A percentile compares a stretch with the other conserved stretches of the same genome.
Evolutionary conservation across 2,329 filamentous ascomycete genomes (phyloP).

Genomic region (Oidium heveae): DNA sequence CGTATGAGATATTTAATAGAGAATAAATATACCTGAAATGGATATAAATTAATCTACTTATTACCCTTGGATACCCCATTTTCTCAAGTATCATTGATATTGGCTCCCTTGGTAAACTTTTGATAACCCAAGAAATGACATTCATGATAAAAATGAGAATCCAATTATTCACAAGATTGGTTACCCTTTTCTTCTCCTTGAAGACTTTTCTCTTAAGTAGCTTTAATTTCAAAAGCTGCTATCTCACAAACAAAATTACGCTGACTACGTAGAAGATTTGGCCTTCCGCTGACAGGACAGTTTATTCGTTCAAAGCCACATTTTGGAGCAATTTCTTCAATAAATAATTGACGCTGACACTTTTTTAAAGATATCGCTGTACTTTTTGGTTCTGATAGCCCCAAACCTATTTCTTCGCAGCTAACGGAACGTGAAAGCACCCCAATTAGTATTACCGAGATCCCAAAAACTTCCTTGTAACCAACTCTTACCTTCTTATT

Average conservation of each 20-base stretch:
- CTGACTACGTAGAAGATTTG: not conserved
- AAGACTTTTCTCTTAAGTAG: too few relatives aligned
- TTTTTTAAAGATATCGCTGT: not conserved
- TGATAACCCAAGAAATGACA: too few relatives aligned
- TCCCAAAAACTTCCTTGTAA: not conserved
- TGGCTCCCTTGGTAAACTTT: too few relatives aligned
- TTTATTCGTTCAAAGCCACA: not conserved
- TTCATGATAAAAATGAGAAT: too few relatives aligned
- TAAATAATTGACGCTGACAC: not conserved
- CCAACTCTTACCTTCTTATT: too few relatives aligned
- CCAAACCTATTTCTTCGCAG: not conserved
- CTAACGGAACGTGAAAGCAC: not conserved
- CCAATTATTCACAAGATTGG: too few relatives aligned
- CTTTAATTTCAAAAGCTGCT: not conserved
- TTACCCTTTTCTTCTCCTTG: too few relatives aligned
- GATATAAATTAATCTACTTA: too few relatives aligned
- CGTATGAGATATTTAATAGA: too few relatives aligned
- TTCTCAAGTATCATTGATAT: too few relatives aligned
- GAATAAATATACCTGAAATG: too few relatives aligned
- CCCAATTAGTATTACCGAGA: not conserved
- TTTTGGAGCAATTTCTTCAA: not conserved
- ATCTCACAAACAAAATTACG: not conserved
- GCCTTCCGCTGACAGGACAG: not conserved
- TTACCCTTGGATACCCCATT: too few relatives aligned
- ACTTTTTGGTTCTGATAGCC: not conserved